Base-by-base conservation (phyloP, 306 rosid genomes). In the Trifolium subterraneum region DNA sequence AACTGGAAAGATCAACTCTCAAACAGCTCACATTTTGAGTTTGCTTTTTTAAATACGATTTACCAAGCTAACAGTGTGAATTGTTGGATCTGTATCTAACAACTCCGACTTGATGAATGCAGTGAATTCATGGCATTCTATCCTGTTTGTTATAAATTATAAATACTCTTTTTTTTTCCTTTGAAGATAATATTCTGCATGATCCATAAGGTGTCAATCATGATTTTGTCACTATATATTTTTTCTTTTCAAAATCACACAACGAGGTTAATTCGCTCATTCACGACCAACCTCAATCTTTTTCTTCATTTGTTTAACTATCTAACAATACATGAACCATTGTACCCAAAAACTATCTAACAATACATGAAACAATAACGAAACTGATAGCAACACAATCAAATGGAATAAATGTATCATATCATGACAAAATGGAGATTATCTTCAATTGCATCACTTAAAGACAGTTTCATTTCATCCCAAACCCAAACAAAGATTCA, bases 381-480 rank as follows among this genome's bases (percentile, higher is more conserved):
- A 7, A 45, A 31, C 6, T 10, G 4, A 13, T 5, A 56, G 33
- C 15, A 72, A 13, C 45, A 73, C 1, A 20, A 48, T 60, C 59
- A 73, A 31, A 47, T 19, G 42, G 8, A 25, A 27, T 38, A 38
- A 52, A 36, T 8, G 8, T 68, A 22, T 4, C 2, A 29, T 29
- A 12, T n/a, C 8, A 47, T 12, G 45, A 29, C 2, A 27, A 27
- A 68, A 29, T 5, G 16, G 2, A 48, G 10, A 29, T 3, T 4
- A 48, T 14, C 16, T 12, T 27, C 65, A 45, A 39, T 27, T 52
- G 8, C 56, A 65, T 8, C 47, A 47, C 55, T 42, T 25, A 66
- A 41, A 59, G 55, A 66, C 36, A 45, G 42, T n/a, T 68, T 68
- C 72, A 68, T n/a, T 68, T 68, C 72, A 68, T 47, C 27, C 19